A percentile compares a stretch with the other conserved stretches of the same genome.
Conservation (phyloP, 2,329 filamentous ascomycete genomes). For the Pyricularia pennisetigena region DNA sequence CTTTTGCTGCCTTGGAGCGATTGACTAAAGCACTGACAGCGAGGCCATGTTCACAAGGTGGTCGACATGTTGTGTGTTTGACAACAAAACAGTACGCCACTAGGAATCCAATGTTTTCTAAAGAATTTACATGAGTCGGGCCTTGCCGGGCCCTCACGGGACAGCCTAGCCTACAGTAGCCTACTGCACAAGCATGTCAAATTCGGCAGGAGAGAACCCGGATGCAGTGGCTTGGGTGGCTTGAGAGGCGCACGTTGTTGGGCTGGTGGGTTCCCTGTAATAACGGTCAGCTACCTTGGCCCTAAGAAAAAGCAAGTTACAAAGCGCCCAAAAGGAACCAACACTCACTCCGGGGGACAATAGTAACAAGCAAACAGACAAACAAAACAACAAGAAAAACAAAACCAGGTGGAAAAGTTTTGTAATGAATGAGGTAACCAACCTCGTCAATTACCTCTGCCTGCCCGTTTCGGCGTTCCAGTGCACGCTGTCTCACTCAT, state of each 20-base stretch:
- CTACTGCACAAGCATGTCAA: neutral
- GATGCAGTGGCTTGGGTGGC: neutral
- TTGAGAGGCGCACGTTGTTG: neutral
- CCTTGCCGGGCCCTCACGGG: neutral
- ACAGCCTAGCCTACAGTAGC: neutral
- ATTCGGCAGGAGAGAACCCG: neutral
- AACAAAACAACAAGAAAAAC: neutral
- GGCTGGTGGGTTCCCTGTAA: neutral
- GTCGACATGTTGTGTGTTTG: too few relatives aligned
- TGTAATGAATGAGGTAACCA: neutral
- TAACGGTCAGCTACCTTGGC: neutral
- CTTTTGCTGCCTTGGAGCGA: neutral
- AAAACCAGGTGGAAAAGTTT: neutral
- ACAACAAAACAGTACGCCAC: too few relatives aligned
- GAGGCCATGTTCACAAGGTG: neutral
- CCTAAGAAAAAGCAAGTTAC: neutral
- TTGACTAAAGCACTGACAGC: neutral
- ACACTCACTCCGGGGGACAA: neutral
- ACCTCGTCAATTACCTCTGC: neutral
- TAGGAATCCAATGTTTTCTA: too few relatives aligned
- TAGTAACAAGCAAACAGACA: neutral
- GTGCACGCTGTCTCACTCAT: neutral
- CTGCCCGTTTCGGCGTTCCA: neutral
- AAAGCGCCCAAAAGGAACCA: too few relatives aligned
- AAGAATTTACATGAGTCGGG: neutral